Conservation (phyloP, 2,329 filamentous ascomycete genomes). For the Aspergillus sp. region DNA sequence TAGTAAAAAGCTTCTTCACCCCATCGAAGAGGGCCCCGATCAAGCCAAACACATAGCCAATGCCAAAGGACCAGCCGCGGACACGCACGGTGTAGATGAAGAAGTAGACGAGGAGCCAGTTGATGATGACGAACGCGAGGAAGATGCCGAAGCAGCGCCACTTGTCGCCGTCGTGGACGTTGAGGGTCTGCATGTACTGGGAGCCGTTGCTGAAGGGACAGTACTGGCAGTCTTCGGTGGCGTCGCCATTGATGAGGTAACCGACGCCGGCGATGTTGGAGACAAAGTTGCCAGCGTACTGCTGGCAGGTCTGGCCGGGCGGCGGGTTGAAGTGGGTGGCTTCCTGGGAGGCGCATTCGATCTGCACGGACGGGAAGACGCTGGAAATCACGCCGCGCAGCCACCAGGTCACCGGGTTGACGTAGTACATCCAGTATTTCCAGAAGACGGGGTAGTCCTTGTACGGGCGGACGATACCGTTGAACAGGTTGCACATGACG, state of each 20-base stretch:
- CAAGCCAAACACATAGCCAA: constrained; percentile 55
- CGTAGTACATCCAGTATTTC: constrained; percentile 68
- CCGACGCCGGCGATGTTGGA: constrained; percentile 48
- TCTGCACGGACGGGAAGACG: constrained; percentile 52
- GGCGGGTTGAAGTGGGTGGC: constrained; percentile 65
- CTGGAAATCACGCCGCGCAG: constrained; percentile 67
- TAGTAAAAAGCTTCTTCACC: constrained; percentile 26
- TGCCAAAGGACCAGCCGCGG: constrained; percentile 67
- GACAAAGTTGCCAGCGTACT: constrained; percentile 64
- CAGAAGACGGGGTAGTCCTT: constrained; percentile 65
- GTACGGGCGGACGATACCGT: constrained; percentile 72
- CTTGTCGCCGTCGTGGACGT: constrained; percentile 58
- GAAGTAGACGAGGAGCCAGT: constrained; percentile 71
- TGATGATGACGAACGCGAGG: constrained; percentile 66
- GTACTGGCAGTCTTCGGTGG: constrained; percentile 62
- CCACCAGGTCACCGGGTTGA: constrained; percentile 70
- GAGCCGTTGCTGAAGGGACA: constrained; percentile 65
- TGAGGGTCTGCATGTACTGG: constrained; percentile 63
- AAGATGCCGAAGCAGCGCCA: constrained; percentile 74
- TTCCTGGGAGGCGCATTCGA: constrained; percentile 57
- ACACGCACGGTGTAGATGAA: constrained; percentile 73
- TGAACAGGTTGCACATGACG: constrained; percentile 73
- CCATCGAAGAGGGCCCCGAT: constrained; percentile 42
- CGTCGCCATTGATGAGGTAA: constrained; percentile 62
- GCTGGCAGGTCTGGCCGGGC: constrained; percentile 59